Conservation (phyloP, 2,329 filamentous ascomycete genomes). For the Teratosphaeria destructans region DNA sequence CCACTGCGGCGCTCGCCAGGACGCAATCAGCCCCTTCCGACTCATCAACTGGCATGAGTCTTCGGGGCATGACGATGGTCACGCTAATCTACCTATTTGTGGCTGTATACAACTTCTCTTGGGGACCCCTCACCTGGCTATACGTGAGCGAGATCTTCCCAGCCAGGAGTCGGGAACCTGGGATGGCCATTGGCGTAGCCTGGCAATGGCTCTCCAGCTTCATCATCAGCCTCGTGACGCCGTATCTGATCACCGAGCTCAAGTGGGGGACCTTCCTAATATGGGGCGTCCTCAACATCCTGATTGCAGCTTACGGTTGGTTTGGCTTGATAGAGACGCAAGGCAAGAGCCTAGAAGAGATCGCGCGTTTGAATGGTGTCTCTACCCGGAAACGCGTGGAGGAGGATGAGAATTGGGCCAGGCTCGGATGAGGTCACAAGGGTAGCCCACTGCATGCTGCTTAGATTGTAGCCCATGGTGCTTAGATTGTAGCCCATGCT, state of each 20-base stretch:
- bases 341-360: slow-evolving; percentile 26
- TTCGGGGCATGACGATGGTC: slow-evolving; percentile 40
- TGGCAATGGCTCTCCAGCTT: slow-evolving; percentile 44
- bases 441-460: background rate
- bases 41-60: slow-evolving; percentile 13
- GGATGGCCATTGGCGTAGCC: slow-evolving; percentile 39
- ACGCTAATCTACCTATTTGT: slow-evolving; percentile 47
- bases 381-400: background rate
- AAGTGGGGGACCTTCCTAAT: slow-evolving; percentile 39
- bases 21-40: slow-evolving; percentile 13
- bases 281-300: slow-evolving; percentile 36
- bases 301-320: slow-evolving; percentile 30
- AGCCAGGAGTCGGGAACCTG: slow-evolving; percentile 38
- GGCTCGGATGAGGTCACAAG: background rate
- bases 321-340: slow-evolving; percentile 27
- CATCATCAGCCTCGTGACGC: slow-evolving; percentile 37
- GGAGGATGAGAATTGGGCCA: background rate
- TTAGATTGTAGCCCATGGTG: background rate
- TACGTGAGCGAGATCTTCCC: slow-evolving; percentile 43
- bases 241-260: slow-evolving; percentile 38
- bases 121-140: slow-evolving; percentile 44
- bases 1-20: slow-evolving; percentile 21
- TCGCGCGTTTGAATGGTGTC: slow-evolving; percentile 1
- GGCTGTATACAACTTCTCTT: slow-evolving; percentile 42
- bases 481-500: background rate